Base-by-base conservation (phyloP, 2,329 filamentous ascomycete species). In the Xylariaceae sp. region DNA sequence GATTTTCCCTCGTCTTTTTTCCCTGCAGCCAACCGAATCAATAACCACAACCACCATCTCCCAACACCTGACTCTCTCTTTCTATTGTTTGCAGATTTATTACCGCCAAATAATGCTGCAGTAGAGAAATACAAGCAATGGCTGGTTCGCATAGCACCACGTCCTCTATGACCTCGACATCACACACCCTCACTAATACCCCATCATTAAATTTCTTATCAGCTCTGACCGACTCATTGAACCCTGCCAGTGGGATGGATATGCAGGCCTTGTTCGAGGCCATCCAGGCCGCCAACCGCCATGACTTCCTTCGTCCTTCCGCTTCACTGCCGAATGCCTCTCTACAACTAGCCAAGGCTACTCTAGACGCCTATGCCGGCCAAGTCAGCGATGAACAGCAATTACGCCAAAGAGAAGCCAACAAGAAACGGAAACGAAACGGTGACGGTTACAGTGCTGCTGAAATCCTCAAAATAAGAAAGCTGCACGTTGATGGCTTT, bases 401-500 rank as follows among this genome's bases (percentile, higher is more conserved):
- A 48, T 71, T 77, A 58, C 77, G 83, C 45, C 71, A 86, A 54
- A 83, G 84, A 54, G 79, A 86, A 53, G 71, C 73, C 52, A 83
- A 82, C 56, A 83, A 79, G 66, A 94, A 95, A 72, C 76, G 87
- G 52, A 95, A 93, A 73, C 76, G 87, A 55, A 69, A 50, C 34
- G 60, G 76, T 32, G 62, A 67, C 21, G 67, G 64, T 4, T 69
- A 75, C 41, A 67, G 67, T 23, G 65, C 66, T 25, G 58, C 68
- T 38, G 68, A 79, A 53, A 70, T 86, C 2, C 62, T 96, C 52
- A 89, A 89, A 58, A 72, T 95, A 58, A 84, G 86, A 58, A 90
- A 87, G 66, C 73, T 98, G 14, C 87, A 96, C 63, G 74, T 89
- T 6, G 82, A 95, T 46, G 93, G 92, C 0, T 95, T 97, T 57